Evolutionary conservation across 441 rosid genomes (phyloP).

Genomic region (Populus hybrid): DNA sequence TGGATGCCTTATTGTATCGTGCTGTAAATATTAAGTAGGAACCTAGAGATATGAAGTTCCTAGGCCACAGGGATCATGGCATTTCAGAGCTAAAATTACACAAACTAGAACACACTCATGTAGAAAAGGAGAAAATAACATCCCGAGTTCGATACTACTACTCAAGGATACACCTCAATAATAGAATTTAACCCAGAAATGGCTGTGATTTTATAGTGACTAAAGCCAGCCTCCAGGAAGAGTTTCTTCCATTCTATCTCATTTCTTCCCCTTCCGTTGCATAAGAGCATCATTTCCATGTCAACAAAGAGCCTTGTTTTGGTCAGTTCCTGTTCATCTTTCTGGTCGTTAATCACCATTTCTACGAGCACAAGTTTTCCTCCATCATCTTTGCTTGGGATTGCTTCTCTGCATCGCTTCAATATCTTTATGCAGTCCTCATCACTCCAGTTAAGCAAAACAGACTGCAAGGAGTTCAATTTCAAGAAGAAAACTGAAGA

Average conservation of each 20-base stretch:
- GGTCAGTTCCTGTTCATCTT: not conserved
- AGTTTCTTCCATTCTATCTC: constrained; percentile 31
- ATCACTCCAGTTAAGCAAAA: constrained; percentile 37
- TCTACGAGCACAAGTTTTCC: constrained; percentile 41
- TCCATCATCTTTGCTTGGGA: constrained; percentile 17
- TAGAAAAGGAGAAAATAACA: not conserved
- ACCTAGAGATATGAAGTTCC: not conserved
- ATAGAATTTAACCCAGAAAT: constrained; percentile 16
- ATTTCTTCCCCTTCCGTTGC: constrained; percentile 23
- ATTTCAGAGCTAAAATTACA: not conserved
- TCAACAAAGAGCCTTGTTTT: constrained; percentile 21
- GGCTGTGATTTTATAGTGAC: constrained; percentile 24
- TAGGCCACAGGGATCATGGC: not conserved
- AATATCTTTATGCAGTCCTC: constrained; percentile 36
- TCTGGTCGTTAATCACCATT: constrained; percentile 19
- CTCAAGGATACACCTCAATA: constrained; percentile 26
- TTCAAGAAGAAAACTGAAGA: not conserved
- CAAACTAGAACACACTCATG: not conserved
- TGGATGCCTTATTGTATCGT: not conserved
- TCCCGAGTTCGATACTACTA: not conserved
- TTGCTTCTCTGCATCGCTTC: constrained; percentile 37
- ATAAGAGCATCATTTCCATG: constrained; percentile 21
- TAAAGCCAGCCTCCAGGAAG: constrained; percentile 30
- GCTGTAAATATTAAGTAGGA: not conserved
- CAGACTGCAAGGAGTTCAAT: constrained; percentile 24